Percentiles rank a stretch among this genome's conserved stretches.
phyloP scores from a whole-genome alignment of 164 flowering plant species.

The Nymphaea colorata region DNA sequence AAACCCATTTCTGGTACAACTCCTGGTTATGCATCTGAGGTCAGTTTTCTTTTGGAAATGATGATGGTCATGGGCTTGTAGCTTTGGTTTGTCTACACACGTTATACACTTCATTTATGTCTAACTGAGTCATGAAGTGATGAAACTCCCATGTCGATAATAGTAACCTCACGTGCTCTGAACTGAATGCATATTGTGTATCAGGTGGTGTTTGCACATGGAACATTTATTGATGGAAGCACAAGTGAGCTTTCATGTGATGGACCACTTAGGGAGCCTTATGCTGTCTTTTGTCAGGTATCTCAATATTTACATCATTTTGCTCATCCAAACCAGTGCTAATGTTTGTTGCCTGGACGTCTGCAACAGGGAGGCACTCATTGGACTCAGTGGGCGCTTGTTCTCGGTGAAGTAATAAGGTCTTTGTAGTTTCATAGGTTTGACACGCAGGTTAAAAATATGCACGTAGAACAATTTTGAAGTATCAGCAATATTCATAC shows the following conservation, averaged over 20 bases:
- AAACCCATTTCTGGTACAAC: constrained; percentile 68
- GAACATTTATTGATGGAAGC: constrained; percentile 88
- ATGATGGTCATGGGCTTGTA: too few relatives aligned
- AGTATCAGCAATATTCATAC: too few relatives aligned
- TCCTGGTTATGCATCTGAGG: constrained; percentile 92
- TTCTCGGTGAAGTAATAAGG: constrained; percentile 65
- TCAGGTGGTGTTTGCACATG: constrained; percentile 80
- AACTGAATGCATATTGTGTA: neutral
- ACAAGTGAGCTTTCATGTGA: constrained; percentile 90
- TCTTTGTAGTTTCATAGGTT: constrained; percentile 13
- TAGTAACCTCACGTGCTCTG: neutral
- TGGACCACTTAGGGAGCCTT: constrained; percentile 85
- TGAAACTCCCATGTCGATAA: too few relatives aligned
- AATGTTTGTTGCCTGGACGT: constrained; percentile 7
- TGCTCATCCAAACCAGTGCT: neutral
- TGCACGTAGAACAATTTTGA: neutral
- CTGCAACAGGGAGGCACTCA: constrained; percentile 73
- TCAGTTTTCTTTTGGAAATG: constrained; percentile 4
- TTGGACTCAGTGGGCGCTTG: constrained; percentile 89
- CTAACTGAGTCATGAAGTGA: too few relatives aligned
- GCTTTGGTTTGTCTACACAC: too few relatives aligned
- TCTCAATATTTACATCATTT: neutral
- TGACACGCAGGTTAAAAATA: too few relatives aligned
- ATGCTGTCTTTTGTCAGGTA: constrained; percentile 54
- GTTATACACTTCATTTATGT: too few relatives aligned